Conservation (phyloP, 257 asterid genomes). For the Nicotiana knightiana region DNA sequence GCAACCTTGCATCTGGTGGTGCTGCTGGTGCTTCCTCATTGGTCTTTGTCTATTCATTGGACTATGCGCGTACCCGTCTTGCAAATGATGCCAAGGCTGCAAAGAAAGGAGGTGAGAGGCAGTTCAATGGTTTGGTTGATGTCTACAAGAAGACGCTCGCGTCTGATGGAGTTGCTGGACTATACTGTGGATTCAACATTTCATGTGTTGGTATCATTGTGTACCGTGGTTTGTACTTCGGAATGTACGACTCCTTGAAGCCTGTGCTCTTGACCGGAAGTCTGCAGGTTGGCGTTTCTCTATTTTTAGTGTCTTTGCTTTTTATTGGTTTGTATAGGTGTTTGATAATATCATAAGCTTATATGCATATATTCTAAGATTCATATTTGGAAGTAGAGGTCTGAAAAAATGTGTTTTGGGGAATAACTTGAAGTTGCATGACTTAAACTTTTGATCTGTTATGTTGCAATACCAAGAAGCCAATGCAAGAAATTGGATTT, state of each 20-base stretch:
- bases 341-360: too few species aligned
- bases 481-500: background rate
- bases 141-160: too few species aligned
- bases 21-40: slow-evolving; percentile 12
- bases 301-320: background rate
- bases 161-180: too few species aligned
- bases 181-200: too few species aligned
- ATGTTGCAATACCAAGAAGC: background rate
- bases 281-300: slow-evolving; percentile 12
- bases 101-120: slow-evolving; percentile 24
- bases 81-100: slow-evolving; percentile 24
- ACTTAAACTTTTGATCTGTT: too few species aligned
- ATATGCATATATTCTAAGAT: background rate
- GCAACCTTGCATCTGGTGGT: slow-evolving; percentile 23
- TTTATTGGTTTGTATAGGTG: too few species aligned
- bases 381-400: background rate
- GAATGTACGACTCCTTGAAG: background rate
- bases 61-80: slow-evolving; percentile 20
- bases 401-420: background rate
- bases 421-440: background rate
- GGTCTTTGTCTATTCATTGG: slow-evolving; percentile 22
- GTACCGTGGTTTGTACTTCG: too few species aligned
- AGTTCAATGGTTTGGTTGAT: slow-evolving; percentile 19
- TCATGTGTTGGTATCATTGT: too few species aligned
- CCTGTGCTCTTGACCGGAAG: slow-evolving; percentile 18